A percentile compares a stretch with the other conserved stretches of the same genome.
phyloP scores from a whole-genome alignment of 2,329 filamentous ascomycete genomes.

The Fusarium subtropicale region DNA sequence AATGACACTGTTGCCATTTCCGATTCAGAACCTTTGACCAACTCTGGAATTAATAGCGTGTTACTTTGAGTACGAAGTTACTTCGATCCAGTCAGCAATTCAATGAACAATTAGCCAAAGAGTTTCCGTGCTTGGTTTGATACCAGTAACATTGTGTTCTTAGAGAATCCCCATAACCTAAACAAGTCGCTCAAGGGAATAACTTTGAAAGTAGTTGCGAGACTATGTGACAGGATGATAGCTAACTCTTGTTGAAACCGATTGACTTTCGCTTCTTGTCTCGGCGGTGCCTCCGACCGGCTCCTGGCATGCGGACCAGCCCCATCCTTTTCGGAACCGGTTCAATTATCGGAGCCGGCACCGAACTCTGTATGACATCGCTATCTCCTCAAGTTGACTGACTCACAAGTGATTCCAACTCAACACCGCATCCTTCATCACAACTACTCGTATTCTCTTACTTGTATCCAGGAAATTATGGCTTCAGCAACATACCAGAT shows the following conservation, averaged over 20 bases:
- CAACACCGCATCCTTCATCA: neutral
- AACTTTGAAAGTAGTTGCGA: neutral
- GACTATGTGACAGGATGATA: no score
- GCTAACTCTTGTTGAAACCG: neutral
- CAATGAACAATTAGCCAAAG: neutral
- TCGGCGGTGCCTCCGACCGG: neutral
- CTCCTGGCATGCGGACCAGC: neutral
- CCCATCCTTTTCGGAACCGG: constrained; percentile 12
- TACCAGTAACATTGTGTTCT: neutral
- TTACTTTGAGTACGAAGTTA: no score
- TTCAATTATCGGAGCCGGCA: neutral
- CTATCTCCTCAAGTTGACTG: neutral
- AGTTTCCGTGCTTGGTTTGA: accelerated
- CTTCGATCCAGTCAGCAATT: neutral
- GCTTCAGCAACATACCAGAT: constrained; percentile 12
- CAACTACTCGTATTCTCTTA: no score
- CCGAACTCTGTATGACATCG: neutral
- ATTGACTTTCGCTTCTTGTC: neutral
- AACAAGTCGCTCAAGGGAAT: neutral
- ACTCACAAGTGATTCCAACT: neutral
- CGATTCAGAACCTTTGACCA: accelerated
- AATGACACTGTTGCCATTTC: accelerated
- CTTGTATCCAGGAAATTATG: neutral
- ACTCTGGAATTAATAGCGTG: no score
- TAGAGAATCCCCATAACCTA: neutral